Base-by-base conservation (phyloP, 129 eudicot species). In the Tagetes erecta region DNA sequence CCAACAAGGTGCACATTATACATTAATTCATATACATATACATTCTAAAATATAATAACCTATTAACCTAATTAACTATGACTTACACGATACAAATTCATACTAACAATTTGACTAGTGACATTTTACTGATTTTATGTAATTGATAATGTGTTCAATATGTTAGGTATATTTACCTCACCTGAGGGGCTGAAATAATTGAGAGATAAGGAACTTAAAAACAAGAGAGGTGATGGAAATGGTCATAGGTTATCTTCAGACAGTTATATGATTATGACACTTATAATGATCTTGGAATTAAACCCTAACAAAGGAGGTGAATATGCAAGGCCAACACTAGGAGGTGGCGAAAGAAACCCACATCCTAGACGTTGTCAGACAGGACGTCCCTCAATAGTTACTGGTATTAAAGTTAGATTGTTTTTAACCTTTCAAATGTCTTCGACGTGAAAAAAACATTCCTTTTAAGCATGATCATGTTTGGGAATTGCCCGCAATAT, bases 311-410 rank as follows among this genome's bases (percentile, higher is more conserved):
- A 72, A 42, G 94, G 96, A 34, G 64, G 39, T n/a, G 86, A 89
- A 36, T 77, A 67, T 46, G 86, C 87, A 68, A 85, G 97, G 59
- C 91, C 94, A 27, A 68, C 71, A 1, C 86, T 89, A 34, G 97
- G 96, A 14, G 97, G 96, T 10, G 27, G 27, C 27, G 83, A 78
- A 63, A 74, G 67, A 31, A 77, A 76, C 46, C 97, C 97, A 14
- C 89, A 85, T 59, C 97, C 97, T 0, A 82, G 97, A 62, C 84
- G 97, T 14, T 87, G 97, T 71, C 93, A 94, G 30, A 89, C 96
- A 5, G 97, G 97, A 9, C 91, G 94, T 12, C 82, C 81, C 41
- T 88, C 96, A 8, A 65, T 84, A 12, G 84, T 71, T 30, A 78
- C 92, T 0, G 96, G 97, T 88, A 20, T 20, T 20, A 20, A 8